Evolutionary conservation across 1,284 basidiomycete species (phyloP).

Genomic region (Tetrapyrgos nigripes): DNA sequence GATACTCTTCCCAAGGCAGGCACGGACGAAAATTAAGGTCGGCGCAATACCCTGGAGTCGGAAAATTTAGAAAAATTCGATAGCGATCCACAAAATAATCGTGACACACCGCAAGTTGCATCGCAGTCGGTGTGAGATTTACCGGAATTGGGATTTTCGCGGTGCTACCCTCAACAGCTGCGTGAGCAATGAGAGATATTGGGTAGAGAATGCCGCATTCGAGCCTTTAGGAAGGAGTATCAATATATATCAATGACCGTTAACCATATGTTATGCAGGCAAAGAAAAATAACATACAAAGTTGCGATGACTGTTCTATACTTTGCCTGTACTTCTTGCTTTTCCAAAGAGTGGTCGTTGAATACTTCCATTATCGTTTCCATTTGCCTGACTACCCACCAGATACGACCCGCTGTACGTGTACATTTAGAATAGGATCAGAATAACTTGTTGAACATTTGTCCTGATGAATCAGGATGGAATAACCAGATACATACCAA

Average conservation of each 20-base stretch:
- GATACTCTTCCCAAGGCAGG: not conserved
- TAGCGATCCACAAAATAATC: not conserved
- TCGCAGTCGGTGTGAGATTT: not conserved
- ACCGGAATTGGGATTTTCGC: not conserved
- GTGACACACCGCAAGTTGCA: not conserved
- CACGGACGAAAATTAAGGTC: slow-evolving; percentile 2
- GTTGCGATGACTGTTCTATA: not conserved
- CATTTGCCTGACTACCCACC: not conserved
- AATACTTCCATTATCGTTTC: not conserved
- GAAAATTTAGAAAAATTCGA: not conserved
- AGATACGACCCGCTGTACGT: slow-evolving; percentile 9
- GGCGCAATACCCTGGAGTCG: slow-evolving; percentile 9
- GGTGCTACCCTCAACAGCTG: not conserved
- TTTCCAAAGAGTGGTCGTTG: not conserved
- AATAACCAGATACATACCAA: not conserved
- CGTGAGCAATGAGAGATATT: not conserved
- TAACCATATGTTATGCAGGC: not conserved
- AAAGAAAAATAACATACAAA: not conserved
- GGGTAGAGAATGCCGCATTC: slow-evolving; percentile 8
- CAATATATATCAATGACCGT: not conserved
- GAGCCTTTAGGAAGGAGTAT: not conserved
- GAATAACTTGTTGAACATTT: not conserved
- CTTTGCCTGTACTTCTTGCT: not conserved
- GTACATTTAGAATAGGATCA: not conserved
- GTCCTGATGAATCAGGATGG: not conserved